Evolutionary conservation across 2,329 filamentous ascomycete genomes (phyloP).

Genomic region (Beauveria scarabaeidicola): DNA sequence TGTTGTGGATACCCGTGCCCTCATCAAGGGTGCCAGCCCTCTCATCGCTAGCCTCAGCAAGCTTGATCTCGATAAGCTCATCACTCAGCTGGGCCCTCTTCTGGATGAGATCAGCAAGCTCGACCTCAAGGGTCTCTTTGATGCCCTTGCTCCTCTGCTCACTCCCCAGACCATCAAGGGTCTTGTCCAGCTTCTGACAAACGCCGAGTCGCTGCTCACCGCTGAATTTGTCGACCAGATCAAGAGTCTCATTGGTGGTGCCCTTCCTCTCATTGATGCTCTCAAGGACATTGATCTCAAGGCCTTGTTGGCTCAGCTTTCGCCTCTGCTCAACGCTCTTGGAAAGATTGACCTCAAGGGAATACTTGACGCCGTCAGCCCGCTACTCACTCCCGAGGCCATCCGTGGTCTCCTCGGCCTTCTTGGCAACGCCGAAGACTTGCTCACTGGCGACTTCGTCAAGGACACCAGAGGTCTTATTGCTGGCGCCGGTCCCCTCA

Average conservation of each 20-base stretch:
- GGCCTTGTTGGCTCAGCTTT: slow-evolving; percentile 19
- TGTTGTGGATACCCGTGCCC: slow-evolving; percentile 19
- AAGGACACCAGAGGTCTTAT: slow-evolving; percentile 32
- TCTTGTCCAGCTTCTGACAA: slow-evolving; percentile 23
- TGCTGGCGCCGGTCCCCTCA: slow-evolving; percentile 28
- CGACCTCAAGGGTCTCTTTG: slow-evolving; percentile 23
- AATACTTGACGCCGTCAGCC: slow-evolving; percentile 25
- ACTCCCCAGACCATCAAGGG: slow-evolving; percentile 21
- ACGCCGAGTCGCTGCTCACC: slow-evolving; percentile 22
- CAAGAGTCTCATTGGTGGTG: slow-evolving; percentile 20
- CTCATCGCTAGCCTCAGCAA: slow-evolving; percentile 17
- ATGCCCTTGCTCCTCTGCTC: slow-evolving; percentile 20
- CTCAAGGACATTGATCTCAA: slow-evolving; percentile 18
- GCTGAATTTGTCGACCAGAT: slow-evolving; percentile 22
- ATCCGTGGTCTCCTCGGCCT: slow-evolving; percentile 28
- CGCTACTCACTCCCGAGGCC: slow-evolving; percentile 25
- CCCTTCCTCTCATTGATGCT: slow-evolving; percentile 13
- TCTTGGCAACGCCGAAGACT: slow-evolving; percentile 28
- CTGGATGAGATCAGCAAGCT: slow-evolving; percentile 20
- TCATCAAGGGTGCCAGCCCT: slow-evolving; percentile 22
- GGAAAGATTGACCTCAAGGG: slow-evolving; percentile 27
- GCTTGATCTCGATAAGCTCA: slow-evolving; percentile 12
- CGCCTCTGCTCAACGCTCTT: slow-evolving; percentile 24
- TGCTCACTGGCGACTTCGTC: slow-evolving; percentile 30
- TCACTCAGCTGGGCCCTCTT: slow-evolving; percentile 18